phyloP scores from a whole-genome alignment of 129 eudicot species.

The Sambucus nigra region DNA sequence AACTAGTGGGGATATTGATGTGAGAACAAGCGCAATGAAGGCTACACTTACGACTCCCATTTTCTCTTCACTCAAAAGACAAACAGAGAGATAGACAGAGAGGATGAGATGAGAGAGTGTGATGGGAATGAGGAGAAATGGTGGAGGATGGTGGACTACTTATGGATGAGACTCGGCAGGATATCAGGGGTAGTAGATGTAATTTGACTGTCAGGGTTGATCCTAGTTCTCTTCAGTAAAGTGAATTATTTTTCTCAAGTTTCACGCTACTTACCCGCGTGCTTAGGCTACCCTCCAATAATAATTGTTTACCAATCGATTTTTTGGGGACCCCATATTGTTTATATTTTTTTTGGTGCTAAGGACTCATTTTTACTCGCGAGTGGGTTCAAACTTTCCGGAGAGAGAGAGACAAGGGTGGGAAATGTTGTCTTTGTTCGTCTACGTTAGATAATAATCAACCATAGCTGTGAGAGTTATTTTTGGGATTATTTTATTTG shows the following conservation, averaged over 20 bases:
- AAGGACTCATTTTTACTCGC: too few relatives aligned
- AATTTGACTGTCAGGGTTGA: constrained; percentile 2
- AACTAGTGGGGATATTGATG: constrained; percentile 12
- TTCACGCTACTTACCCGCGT: neutral
- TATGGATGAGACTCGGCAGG: constrained; percentile 22
- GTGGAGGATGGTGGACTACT: constrained; percentile 29
- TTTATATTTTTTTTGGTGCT: too few relatives aligned
- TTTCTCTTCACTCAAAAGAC: neutral
- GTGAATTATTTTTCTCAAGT: neutral
- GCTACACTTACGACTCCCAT: constrained; percentile 17
- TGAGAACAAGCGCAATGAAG: constrained; percentile 20
- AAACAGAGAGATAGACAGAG: neutral
- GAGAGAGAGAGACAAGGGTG: too few relatives aligned
- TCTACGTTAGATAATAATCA: too few relatives aligned
- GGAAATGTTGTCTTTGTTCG: too few relatives aligned
- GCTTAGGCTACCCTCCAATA: neutral
- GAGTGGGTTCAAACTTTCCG: too few relatives aligned
- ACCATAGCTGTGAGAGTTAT: too few relatives aligned
- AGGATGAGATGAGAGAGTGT: neutral
- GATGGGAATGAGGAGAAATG: constrained; percentile 18
- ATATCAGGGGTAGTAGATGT: constrained; percentile 19
- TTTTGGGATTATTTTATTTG: too few relatives aligned
- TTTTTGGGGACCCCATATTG: neutral
- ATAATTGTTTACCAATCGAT: neutral
- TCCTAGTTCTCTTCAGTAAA: too few relatives aligned